Conservation (phyloP, 495 filamentous ascomycete genomes). For the Talaromyces liani region DNA sequence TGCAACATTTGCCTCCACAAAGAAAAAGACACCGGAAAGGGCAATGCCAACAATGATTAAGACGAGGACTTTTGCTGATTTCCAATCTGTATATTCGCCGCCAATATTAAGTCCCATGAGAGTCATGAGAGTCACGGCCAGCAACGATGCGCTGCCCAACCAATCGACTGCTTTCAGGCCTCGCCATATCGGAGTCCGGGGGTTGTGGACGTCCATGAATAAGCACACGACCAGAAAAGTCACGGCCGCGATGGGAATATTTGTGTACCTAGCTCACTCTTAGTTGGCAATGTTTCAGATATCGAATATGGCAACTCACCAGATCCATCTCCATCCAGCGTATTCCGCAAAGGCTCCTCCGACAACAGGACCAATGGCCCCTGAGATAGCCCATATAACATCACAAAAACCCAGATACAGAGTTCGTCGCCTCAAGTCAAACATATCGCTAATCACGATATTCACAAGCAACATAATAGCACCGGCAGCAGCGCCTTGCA, state of each 20-base stretch:
- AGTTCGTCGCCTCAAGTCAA: conserved; percentile 47
- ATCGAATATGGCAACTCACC: conserved; percentile 17
- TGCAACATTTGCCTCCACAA: conserved; percentile 63
- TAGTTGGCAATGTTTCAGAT: not conserved
- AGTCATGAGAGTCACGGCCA: conserved; percentile 68
- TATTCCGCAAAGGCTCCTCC: conserved; percentile 54
- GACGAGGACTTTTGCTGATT: conserved; percentile 64
- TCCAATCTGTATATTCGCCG: conserved; percentile 65
- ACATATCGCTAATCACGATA: conserved; percentile 67
- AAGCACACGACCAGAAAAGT: conserved; percentile 52
- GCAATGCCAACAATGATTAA: conserved; percentile 65
- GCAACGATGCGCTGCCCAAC: conserved; percentile 59
- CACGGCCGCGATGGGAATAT: conserved; percentile 51
- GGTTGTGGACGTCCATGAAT: conserved; percentile 55
- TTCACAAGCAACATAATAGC: conserved; percentile 65
- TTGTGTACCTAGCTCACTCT: conserved; percentile 16
- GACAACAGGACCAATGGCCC: conserved; percentile 55
- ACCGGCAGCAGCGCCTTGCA: conserved; percentile 67
- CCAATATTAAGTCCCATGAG: conserved; percentile 71
- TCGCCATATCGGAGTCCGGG: conserved; percentile 43
- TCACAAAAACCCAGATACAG: conserved; percentile 44
- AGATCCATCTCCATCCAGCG: conserved; percentile 40
- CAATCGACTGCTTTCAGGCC: conserved; percentile 74
- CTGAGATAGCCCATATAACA: conserved; percentile 57
- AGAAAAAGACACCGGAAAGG: conserved; percentile 52